Percentiles rank a stretch among this genome's conserved stretches.
phyloP scores from a whole-genome alignment of 495 filamentous ascomycete genomes.

The Xylaria bambusicola region DNA sequence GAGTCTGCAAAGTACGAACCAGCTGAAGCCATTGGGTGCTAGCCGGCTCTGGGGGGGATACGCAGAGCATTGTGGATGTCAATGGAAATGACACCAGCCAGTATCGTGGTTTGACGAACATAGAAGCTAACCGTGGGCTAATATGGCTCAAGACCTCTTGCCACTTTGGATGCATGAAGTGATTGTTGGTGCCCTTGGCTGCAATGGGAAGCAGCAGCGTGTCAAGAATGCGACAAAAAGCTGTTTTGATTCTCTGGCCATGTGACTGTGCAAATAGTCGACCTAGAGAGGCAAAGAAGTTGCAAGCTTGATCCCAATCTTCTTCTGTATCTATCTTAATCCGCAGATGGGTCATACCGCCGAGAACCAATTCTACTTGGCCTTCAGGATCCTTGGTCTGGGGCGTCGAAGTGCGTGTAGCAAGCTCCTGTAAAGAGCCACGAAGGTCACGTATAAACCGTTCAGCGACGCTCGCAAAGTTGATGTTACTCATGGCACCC shows the following conservation, averaged over 20 bases:
- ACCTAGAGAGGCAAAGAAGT: constrained; percentile 78
- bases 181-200: constrained; percentile 67
- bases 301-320: constrained; percentile 82
- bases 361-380: constrained; percentile 78
- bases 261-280: constrained; percentile 81
- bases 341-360: constrained; percentile 86
- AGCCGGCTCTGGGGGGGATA: constrained; percentile 81
- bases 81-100: constrained; percentile 87
- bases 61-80: constrained; percentile 80
- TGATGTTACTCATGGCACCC: constrained; percentile 90
- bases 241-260: constrained; percentile 84
- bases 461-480: constrained; percentile 79
- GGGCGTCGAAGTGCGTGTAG: constrained; percentile 59
- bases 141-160: constrained; percentile 76
- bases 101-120: constrained; percentile 88
- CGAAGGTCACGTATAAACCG: constrained; percentile 82
- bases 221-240: constrained; percentile 89
- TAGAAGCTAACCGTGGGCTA: constrained; percentile 71
- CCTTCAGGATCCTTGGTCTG: constrained; percentile 68
- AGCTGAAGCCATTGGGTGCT: constrained; percentile 82
- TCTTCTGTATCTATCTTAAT: constrained; percentile 70
- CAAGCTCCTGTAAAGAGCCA: constrained; percentile 69
- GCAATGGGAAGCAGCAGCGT: constrained; percentile 87
- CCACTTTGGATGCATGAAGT: constrained; percentile 81
- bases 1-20: constrained; percentile 70